Percentiles rank a stretch among this genome's conserved stretches.
Evolutionary conservation across 352 stramenopile species (phyloP).

Genomic region (Globisporangium okanoganense): DNA sequence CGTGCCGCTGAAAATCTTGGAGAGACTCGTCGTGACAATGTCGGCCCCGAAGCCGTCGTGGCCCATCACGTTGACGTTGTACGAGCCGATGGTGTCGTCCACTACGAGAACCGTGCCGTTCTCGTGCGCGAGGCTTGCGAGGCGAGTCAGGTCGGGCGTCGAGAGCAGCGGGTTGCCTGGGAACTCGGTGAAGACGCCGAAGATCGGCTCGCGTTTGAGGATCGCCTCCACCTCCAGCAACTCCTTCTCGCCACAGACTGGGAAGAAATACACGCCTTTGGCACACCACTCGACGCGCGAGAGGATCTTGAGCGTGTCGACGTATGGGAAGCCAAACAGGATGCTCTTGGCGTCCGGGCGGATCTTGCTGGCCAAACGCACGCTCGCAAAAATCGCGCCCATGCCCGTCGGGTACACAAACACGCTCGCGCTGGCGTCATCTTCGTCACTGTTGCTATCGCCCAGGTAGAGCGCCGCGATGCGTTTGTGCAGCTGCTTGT

Average conservation of each 20-base stretch:
- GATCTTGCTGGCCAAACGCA: slow-evolving; percentile 65
- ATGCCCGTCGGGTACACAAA: slow-evolving; percentile 89
- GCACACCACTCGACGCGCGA: slow-evolving; percentile 83
- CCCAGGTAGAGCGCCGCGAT: slow-evolving; percentile 54
- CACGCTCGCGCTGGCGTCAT: slow-evolving; percentile 24
- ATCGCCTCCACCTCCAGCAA: slow-evolving; percentile 64
- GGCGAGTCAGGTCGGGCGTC: slow-evolving; percentile 69
- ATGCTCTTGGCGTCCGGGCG: slow-evolving; percentile 57
- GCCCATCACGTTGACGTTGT: slow-evolving; percentile 90
- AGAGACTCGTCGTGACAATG: slow-evolving; percentile 89
- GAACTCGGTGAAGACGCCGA: slow-evolving; percentile 92
- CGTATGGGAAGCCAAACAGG: slow-evolving; percentile 92
- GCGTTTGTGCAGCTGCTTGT: slow-evolving; percentile 42
- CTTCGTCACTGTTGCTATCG: slow-evolving; percentile 1
- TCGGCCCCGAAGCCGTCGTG: slow-evolving; percentile 60
- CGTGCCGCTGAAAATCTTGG: slow-evolving; percentile 92
- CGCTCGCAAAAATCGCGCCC: slow-evolving; percentile 79
- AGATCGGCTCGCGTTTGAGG: slow-evolving; percentile 63
- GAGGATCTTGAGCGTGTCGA: slow-evolving; percentile 93
- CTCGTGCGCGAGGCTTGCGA: slow-evolving; percentile 81
- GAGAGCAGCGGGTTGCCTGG: slow-evolving; percentile 91
- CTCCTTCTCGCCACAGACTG: slow-evolving; percentile 58
- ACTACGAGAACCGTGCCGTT: slow-evolving; percentile 87
- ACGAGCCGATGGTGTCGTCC: slow-evolving; percentile 90
- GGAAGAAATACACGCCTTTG: slow-evolving; percentile 89